Conservation (phyloP, 208 protist species). For the Porcisia hertigi region DNA sequence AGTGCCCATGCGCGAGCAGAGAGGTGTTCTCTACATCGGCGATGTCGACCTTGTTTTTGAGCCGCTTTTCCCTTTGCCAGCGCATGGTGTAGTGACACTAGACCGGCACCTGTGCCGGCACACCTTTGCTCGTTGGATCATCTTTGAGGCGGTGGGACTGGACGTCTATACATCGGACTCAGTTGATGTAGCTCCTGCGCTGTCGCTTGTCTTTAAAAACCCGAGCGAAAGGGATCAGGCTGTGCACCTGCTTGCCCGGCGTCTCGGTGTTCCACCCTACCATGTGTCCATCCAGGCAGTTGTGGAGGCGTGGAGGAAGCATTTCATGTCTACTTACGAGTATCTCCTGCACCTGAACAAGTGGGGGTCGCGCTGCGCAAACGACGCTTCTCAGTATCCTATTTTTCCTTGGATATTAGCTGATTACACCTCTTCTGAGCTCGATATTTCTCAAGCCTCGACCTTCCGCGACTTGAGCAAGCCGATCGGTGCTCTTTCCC, state of each 20-base stretch:
- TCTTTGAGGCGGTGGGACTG: constrained; percentile 45
- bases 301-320: constrained; percentile 35
- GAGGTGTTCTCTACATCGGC: constrained; percentile 38
- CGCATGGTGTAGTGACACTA: constrained; percentile 14
- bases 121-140: constrained; percentile 40
- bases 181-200: constrained; percentile 14
- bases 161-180: constrained; percentile 34
- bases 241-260: constrained; percentile 15
- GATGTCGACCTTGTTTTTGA: constrained; percentile 25
- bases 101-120: constrained; percentile 13
- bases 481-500: constrained; percentile 92
- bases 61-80: constrained; percentile 33
- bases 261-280: constrained; percentile 23
- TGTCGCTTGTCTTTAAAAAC: constrained; percentile 41
- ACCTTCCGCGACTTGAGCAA: constrained; percentile 92
- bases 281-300: constrained; percentile 13
- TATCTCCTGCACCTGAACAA: constrained; percentile 66
- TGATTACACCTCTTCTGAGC: constrained; percentile 71
- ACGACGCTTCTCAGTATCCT: constrained; percentile 82
- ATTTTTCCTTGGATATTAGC: constrained; percentile 94
- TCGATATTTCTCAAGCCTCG: constrained; percentile 59
- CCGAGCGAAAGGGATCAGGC: constrained; percentile 30
- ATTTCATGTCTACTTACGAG: constrained; percentile 51
- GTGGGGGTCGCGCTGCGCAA: constrained; percentile 40
- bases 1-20: constrained; percentile 51